Base-by-base conservation (phyloP, 2,329 filamentous ascomycete genomes). In the Cladorrhinum sp. region DNA sequence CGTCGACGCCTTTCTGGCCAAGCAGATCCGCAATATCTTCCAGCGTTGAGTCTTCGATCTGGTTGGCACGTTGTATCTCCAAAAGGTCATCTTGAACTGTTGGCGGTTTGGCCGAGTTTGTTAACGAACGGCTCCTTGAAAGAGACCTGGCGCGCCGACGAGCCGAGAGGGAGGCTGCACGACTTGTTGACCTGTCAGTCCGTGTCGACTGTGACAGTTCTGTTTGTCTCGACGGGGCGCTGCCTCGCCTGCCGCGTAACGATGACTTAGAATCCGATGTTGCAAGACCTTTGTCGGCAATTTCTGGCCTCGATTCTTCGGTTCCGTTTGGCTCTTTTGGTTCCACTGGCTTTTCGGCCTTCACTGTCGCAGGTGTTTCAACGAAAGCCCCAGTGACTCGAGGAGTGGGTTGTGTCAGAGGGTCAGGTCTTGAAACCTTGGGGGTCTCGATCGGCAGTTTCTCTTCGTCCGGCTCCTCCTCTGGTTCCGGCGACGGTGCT, bases 1-100 rank as follows among this genome's bases (percentile, higher is more conserved):
- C 24, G 12, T 51, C 36, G 22, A 32, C 50, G 6, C 24, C 36
- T 13, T 64, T 62, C n/a, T 72, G 73, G n/a, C 71, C 69, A 24
- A 85, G 67, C 41, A 85, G 72, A 25, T 81, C 79, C 59, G 81
- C 81, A 27, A 85, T 74, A 62, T 85, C 81, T 52, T 86, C 83
- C n/a, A 85, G 70, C 0, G 83, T 85, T 1, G 81, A 84, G 66
- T 86, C 84, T 18, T 86, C 83, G 24, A 85, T 79, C 57, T 84
- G 77, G 66, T 85, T 78, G 50, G 72, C 74, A 16, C 76, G 76
- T 63, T 83, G 77, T 50, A 86, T 80, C 55, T 82, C 78, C 25
- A 78, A 73, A 25, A 86, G 71, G 64, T 86, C 84, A 59, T 85
- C 82, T 58, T 77, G 81, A 57, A 83, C 83, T 1, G 79, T 82